Conservation (phyloP, 1,284 basidiomycete species). For the Ceratorhiza oryzae-sativae region DNA sequence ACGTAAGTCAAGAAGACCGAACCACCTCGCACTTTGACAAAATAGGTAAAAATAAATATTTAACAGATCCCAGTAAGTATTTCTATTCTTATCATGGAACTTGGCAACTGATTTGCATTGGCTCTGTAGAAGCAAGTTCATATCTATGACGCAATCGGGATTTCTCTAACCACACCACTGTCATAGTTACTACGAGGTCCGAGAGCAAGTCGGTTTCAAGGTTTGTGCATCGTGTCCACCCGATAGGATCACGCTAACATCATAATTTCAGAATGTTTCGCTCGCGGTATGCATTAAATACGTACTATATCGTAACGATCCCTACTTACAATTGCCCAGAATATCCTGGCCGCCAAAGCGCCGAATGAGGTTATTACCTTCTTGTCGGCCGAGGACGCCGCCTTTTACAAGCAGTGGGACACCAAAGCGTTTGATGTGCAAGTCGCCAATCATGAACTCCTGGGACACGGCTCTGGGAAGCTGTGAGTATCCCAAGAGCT, state of each 20-base stretch:
- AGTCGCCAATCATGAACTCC: constrained; percentile 84
- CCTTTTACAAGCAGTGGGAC: constrained; percentile 78
- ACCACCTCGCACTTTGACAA: neutral
- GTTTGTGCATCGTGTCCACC: constrained; percentile 31
- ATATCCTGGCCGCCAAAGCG: constrained; percentile 83
- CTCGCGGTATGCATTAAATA: constrained; percentile 61
- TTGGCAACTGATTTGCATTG: neutral
- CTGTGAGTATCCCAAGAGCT: neutral
- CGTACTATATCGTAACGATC: neutral
- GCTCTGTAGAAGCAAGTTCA: constrained; percentile 9
- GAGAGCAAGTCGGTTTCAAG: constrained; percentile 82
- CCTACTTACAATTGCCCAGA: constrained; percentile 53
- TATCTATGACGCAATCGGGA: neutral
- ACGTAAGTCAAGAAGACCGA: constrained; percentile 48
- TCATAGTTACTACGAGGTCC: constrained; percentile 70
- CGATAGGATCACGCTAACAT: constrained; percentile 5
- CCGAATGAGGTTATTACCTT: constrained; percentile 81
- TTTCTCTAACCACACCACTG: neutral
- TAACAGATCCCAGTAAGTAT: constrained; percentile 71
- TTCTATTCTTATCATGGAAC: neutral
- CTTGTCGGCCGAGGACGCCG: constrained; percentile 73
- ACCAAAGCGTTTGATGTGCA: constrained; percentile 79
- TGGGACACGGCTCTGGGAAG: constrained; percentile 65
- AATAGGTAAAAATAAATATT: neutral
- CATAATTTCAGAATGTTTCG: constrained; percentile 63